phyloP scores from a whole-genome alignment of 2,329 filamentous ascomycete genomes.

The Aulographum hederae region DNA sequence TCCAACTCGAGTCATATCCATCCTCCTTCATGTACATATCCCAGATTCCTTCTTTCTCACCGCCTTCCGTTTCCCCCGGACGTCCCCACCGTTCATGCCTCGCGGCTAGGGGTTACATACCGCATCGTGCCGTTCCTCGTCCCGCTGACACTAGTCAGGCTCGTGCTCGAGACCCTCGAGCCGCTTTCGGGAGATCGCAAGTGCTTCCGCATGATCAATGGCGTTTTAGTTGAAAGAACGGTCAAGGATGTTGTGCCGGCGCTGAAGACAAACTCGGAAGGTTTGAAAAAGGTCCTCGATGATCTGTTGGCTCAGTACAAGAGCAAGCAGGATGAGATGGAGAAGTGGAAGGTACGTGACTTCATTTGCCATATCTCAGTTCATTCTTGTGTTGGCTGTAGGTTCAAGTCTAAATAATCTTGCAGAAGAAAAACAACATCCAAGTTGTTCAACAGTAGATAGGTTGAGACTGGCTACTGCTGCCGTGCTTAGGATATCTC shows the following conservation, averaged over 20 bases:
- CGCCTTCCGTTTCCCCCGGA: background rate
- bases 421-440: constrained; percentile 75
- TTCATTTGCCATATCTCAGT: too few relatives aligned
- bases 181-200: constrained; percentile 74
- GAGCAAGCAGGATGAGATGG: constrained; percentile 80
- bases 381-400: background rate
- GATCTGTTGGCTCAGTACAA: constrained; percentile 96
- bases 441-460: constrained; percentile 61
- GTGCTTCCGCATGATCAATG: constrained; percentile 98
- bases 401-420: constrained; percentile 4
- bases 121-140: background rate
- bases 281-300: constrained; percentile 81
- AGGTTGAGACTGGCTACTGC: too few relatives aligned
- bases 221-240: constrained; percentile 83
- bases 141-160: constrained; percentile 44
- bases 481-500: too few relatives aligned
- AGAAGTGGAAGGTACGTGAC: constrained; percentile 86
- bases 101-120: background rate
- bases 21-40: background rate
- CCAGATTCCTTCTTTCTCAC: constrained; percentile 1
- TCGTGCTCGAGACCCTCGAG: constrained; percentile 80
- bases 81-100: background rate
- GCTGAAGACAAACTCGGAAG: constrained; percentile 83
- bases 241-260: constrained; percentile 84
- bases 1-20: background rate